Conservation (phyloP, 2,329 filamentous ascomycete species). For the Calcarisporium arbuscula region DNA sequence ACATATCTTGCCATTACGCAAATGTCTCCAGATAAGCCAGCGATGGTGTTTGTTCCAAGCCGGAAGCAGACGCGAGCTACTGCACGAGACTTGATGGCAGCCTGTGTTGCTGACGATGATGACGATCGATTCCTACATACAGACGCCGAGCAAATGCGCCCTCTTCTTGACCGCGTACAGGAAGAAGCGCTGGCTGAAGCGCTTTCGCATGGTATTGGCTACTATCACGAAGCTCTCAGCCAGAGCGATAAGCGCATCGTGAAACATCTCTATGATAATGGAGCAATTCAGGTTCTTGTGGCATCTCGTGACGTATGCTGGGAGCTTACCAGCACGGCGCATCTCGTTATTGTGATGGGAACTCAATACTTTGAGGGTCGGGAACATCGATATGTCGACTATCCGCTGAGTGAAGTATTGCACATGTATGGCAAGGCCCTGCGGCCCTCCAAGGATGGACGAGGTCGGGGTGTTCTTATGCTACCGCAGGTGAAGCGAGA, state of each 20-base stretch:
- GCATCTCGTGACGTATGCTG: constrained; percentile 84
- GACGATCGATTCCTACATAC: constrained; percentile 92
- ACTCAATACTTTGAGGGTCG: constrained; percentile 96
- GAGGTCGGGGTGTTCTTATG: constrained; percentile 91
- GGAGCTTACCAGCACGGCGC: constrained; percentile 83
- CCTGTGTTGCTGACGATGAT: constrained; percentile 80
- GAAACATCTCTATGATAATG: constrained; percentile 81
- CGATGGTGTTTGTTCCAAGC: constrained; percentile 85
- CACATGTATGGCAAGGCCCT: constrained; percentile 98
- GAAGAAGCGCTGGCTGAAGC: constrained; percentile 85
- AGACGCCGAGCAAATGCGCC: constrained; percentile 72
- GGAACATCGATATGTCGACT: constrained; percentile 96
- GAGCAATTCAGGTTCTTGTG: constrained; percentile 79
- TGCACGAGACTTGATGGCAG: constrained; percentile 79
- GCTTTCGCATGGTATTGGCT: constrained; percentile 87
- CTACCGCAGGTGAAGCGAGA: constrained; percentile 89
- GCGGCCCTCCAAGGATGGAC: constrained; percentile 69
- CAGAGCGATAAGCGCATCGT: constrained; percentile 89
- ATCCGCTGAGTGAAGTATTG: constrained; percentile 85
- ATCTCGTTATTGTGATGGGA: constrained; percentile 93
- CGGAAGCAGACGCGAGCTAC: constrained; percentile 89
- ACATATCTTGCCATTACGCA: constrained; percentile 84
- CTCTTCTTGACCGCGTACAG: constrained; percentile 74
- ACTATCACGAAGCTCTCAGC: constrained; percentile 92
- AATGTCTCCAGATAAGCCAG: constrained; percentile 81